Base-by-base conservation (phyloP, 257 asterid species). In the Echites panduratus region DNA sequence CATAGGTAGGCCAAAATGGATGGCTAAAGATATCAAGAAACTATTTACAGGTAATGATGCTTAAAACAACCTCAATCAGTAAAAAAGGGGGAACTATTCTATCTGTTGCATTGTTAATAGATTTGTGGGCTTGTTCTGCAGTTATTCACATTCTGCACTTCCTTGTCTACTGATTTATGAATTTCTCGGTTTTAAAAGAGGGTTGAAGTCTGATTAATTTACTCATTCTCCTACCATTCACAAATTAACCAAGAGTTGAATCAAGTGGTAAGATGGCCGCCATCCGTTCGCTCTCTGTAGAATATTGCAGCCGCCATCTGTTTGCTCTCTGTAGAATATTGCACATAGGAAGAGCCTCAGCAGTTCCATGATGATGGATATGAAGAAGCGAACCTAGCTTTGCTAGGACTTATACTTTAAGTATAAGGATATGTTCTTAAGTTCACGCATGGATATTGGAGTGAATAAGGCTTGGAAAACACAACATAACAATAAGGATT, bases 1-100 rank as follows among this genome's bases (percentile, higher is more conserved):
- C 75, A 41, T 24, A 41, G 66, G 22, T 57, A 41, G 48, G 17
- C 57, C 24, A 24, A 57, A 71, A 71, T 22, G 57, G 57, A 57
- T 41, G 41, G 45, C 22, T 38, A 71, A 71, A 32, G 66, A 19
- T 19, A 43, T 22, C 24, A 43, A 17, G n/a, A 57, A 58, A 56
- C 22, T n/a, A 40, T 35, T 43, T 6, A 43, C 40, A 56, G 75
- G 75, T 71, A 56, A 41, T 41, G 45, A 54, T 13, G n/a, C 62
- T 7, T 13, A 26, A 48, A 7, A 1, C 45, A 47, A 24, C 59
- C 5, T 48, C 0, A 54, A 71, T 22, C 64, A 40, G 26, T 20
- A 12, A 32, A 13, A 54, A 45, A 56, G 14, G 22, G 27, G 2
- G 41, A 70, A 56, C 9, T 38, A 19, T 38, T 53, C n/a, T 24